These are phyloP conservation scores for Paradendryphiella salina DNA, from an alignment of 2,329 filamentous ascomycete genomes.

Conservation along the genomic window DNA sequence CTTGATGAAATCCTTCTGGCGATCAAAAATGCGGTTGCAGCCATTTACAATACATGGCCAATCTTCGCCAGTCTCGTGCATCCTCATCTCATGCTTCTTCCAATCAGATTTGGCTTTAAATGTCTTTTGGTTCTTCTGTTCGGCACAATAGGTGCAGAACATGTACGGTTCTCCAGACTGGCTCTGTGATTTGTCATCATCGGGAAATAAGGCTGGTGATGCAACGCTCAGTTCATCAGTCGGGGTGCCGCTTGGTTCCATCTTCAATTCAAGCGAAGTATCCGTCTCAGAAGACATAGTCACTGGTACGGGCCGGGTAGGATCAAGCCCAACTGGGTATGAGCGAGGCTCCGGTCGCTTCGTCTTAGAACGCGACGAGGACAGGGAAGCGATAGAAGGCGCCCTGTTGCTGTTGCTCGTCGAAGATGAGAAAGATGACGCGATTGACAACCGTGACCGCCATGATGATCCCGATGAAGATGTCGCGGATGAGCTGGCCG, in stretches of 20 bases:
- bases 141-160: constrained; percentile 47
- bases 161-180: constrained; percentile 41
- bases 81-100: constrained; percentile 47
- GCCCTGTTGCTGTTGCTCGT: constrained; percentile 35
- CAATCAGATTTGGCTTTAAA: constrained; percentile 48
- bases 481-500: constrained; percentile 34
- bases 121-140: constrained; percentile 41
- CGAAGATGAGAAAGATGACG: constrained; percentile 40
- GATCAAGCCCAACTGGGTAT: constrained; percentile 41
- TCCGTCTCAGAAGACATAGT: constrained; percentile 39
- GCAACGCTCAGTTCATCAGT: constrained; percentile 40
- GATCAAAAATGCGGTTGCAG: constrained; percentile 44
- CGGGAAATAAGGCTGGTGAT: constrained; percentile 27
- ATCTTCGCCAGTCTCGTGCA: constrained; percentile 47
- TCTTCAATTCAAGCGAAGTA: constrained; percentile 38
- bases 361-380: constrained; percentile 37
- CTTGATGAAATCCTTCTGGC: constrained; percentile 45
- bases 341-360: constrained; percentile 41
- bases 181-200: constrained; percentile 28
- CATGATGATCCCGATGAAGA: constrained; percentile 40
- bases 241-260: constrained; percentile 37
- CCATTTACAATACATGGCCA: constrained; percentile 44
- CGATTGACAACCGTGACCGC: constrained; percentile 41
- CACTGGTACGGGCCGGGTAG: constrained; percentile 38
- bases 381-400: constrained; percentile 37